Evolutionary conservation across 768 basidiomycete genomes (phyloP).

Genomic region (Naganishia randhawae): DNA sequence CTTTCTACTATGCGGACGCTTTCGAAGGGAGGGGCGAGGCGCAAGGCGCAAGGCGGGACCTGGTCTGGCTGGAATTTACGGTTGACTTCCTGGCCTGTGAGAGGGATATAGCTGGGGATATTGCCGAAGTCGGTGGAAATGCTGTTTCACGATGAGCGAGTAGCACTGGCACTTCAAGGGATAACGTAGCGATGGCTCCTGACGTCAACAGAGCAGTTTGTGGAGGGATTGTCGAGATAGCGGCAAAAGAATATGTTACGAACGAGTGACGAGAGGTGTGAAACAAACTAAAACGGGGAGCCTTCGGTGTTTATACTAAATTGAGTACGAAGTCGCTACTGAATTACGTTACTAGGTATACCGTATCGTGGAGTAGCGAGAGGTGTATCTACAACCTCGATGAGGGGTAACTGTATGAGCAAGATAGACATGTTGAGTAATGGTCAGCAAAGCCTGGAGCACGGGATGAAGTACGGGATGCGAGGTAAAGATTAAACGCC

Average conservation of each 20-base stretch:
- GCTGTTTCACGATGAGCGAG: conserved; percentile 62
- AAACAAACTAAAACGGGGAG: neutral
- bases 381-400: too few species aligned
- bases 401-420: too few species aligned
- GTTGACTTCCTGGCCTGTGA: neutral
- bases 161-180: conserved; percentile 57
- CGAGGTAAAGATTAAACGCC: too few species aligned
- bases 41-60: neutral
- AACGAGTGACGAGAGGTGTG: neutral
- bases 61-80: neutral
- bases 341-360: too few species aligned
- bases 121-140: neutral
- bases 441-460: too few species aligned
- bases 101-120: neutral
- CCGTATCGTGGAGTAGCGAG: too few species aligned
- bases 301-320: neutral
- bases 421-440: too few species aligned
- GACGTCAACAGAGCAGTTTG: conserved; percentile 63
- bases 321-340: too few species aligned
- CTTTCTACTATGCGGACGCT: neutral
- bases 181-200: conserved; percentile 55
- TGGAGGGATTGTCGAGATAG: conserved; percentile 1
- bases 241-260: neutral
- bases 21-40: too few species aligned
- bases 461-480: too few species aligned